Conservation (phyloP, 169 alveolate genomes). For the Neospora caninum region DNA sequence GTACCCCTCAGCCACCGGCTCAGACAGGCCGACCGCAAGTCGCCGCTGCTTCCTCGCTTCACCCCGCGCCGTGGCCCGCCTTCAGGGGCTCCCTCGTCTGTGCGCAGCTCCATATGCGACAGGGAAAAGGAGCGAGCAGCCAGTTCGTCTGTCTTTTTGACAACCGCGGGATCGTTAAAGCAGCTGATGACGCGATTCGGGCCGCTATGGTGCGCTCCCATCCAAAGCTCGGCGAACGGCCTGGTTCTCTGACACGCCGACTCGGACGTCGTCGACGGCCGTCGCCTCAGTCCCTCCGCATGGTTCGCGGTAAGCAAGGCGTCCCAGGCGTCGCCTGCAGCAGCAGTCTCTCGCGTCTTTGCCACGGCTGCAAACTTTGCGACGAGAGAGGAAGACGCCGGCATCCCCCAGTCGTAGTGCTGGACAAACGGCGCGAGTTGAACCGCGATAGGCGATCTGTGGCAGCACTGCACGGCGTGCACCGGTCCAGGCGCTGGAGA, state of each 20-base stretch:
- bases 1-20: background rate
- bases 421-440: conserved; percentile 49
- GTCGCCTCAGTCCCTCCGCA: background rate
- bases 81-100: background rate
- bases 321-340: background rate
- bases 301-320: background rate
- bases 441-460: background rate
- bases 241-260: background rate
- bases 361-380: conserved; percentile 33
- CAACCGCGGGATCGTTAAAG: background rate
- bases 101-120: background rate
- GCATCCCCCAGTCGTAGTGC: conserved; percentile 62
- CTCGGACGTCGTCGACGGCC: background rate
- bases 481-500: too few relatives aligned
- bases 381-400: background rate
- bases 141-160: background rate
- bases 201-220: conserved; percentile 88
- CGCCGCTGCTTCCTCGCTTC: conserved; percentile 8
- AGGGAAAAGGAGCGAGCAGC: background rate
- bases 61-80: background rate
- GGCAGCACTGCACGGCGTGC: too few relatives aligned
- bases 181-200: conserved; percentile 7
- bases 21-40: background rate
- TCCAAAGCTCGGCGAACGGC: conserved; percentile 91
- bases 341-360: background rate